Evolutionary conservation across 306 rosid species (phyloP).

Genomic region (Dryas alaskensis): DNA sequence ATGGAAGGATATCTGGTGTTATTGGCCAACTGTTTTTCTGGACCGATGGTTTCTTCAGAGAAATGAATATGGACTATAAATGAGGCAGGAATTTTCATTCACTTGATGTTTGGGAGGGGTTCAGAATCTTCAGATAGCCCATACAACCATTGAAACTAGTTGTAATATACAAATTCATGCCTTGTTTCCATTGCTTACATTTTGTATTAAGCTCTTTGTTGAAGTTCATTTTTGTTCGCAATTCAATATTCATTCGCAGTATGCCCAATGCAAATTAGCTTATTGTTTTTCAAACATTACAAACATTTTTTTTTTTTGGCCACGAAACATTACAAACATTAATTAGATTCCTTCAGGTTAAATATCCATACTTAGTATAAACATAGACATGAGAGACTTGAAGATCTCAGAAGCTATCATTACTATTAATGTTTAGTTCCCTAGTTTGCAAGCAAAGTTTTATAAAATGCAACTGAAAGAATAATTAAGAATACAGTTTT

Average conservation of each 20-base stretch:
- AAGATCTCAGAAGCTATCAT: neutral
- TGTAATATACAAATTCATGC: neutral
- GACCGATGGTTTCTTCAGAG: slow-evolving; percentile 17
- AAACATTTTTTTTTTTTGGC: neutral
- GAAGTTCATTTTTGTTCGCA: neutral
- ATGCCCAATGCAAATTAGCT: neutral
- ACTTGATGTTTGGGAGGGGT: neutral
- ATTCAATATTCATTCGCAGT: too few relatives aligned
- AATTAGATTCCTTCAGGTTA: neutral
- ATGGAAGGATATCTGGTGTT: slow-evolving; percentile 12
- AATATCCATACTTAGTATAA: neutral
- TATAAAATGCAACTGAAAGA: too few relatives aligned
- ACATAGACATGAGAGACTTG: neutral
- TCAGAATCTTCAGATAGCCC: neutral
- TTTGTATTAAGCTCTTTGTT: neutral
- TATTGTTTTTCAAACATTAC: neutral
- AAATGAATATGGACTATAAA: neutral
- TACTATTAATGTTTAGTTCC: neutral
- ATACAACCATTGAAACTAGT: neutral
- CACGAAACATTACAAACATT: neutral
- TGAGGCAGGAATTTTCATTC: neutral
- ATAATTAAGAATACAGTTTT: too few relatives aligned
- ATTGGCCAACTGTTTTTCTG: slow-evolving; percentile 5
- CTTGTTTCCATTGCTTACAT: neutral
- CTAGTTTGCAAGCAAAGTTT: neutral